Percentiles rank a stretch among this genome's conserved stretches.
These are phyloP conservation scores for Colletotrichum salicis DNA, from an alignment of 2,329 filamentous ascomycete species.

Conservation along the genomic window DNA sequence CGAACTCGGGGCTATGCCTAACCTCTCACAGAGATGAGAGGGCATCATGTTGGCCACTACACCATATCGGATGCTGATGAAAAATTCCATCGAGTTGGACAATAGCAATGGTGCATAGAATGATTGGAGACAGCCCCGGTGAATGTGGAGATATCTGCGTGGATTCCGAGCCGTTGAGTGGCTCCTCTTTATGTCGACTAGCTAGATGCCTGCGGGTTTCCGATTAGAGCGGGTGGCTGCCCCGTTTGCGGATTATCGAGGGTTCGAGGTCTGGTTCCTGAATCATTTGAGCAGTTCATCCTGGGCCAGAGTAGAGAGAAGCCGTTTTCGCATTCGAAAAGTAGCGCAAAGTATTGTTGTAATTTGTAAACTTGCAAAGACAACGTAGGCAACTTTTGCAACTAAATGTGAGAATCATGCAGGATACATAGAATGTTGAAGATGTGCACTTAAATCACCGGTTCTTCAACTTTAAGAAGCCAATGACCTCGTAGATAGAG, in stretches of 20 bases:
- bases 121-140: background rate
- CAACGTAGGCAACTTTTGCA: too few species aligned
- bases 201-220: background rate
- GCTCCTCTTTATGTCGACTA: background rate
- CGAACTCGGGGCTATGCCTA: conserved; percentile 34
- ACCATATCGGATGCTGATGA: conserved; percentile 22
- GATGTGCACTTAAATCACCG: too few species aligned
- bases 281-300: too few species aligned
- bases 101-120: background rate
- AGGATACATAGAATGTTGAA: too few species aligned
- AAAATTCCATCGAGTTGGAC: rapidly evolving
- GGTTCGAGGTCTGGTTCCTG: background rate
- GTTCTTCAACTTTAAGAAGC: too few species aligned
- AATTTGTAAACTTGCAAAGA: too few species aligned
- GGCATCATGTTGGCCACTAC: conserved; percentile 35
- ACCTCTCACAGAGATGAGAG: conserved; percentile 21
- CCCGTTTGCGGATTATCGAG: background rate
- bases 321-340: background rate
- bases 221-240: background rate
- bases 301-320: background rate
- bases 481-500: too few species aligned
- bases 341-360: too few species aligned
- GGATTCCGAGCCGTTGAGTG: background rate
- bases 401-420: too few species aligned
- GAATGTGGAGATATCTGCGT: background rate